These are phyloP conservation scores for Cladophialophora bantiana DNA, from an alignment of 2,329 filamentous ascomycete species.

Conservation along the genomic window DNA sequence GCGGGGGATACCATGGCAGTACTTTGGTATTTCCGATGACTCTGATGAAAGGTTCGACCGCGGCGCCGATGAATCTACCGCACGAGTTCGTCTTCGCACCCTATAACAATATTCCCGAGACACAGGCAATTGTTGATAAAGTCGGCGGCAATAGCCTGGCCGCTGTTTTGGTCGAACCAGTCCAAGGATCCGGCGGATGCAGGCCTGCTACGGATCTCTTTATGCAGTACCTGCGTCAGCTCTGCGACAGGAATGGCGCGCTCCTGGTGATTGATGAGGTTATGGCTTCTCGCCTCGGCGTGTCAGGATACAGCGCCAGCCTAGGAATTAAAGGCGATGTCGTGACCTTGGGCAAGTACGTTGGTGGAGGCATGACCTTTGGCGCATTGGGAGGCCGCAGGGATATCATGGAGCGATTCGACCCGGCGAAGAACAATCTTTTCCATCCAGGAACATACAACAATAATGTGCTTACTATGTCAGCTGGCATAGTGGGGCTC, in stretches of 20 bases:
- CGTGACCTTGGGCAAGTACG: conserved; percentile 69
- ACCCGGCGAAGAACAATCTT: conserved; percentile 52
- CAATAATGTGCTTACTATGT: conserved; percentile 69
- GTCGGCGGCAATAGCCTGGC: conserved; percentile 56
- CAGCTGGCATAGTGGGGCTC: conserved; percentile 52
- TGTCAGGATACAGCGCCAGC: conserved; percentile 52
- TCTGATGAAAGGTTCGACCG: background rate
- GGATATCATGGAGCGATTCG: conserved; percentile 66
- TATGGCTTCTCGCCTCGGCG: conserved; percentile 68
- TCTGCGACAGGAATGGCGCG: conserved; percentile 58
- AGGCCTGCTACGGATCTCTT: conserved; percentile 61
- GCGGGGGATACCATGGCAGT: conserved; percentile 78
- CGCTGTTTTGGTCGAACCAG: conserved; percentile 69
- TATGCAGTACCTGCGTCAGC: conserved; percentile 57
- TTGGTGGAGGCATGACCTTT: conserved; percentile 71
- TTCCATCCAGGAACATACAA: conserved; percentile 70
- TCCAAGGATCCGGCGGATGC: conserved; percentile 69
- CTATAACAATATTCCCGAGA: conserved; percentile 65
- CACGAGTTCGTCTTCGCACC: conserved; percentile 65
- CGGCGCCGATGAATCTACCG: conserved; percentile 55
- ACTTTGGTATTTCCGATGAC: conserved; percentile 47
- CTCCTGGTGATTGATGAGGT: conserved; percentile 75
- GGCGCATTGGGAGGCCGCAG: conserved; percentile 69
- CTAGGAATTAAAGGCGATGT: conserved; percentile 62
- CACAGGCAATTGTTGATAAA: conserved; percentile 37